Base-by-base conservation (phyloP, 139 green algal species). In the Chlorella sorokiniana region DNA sequence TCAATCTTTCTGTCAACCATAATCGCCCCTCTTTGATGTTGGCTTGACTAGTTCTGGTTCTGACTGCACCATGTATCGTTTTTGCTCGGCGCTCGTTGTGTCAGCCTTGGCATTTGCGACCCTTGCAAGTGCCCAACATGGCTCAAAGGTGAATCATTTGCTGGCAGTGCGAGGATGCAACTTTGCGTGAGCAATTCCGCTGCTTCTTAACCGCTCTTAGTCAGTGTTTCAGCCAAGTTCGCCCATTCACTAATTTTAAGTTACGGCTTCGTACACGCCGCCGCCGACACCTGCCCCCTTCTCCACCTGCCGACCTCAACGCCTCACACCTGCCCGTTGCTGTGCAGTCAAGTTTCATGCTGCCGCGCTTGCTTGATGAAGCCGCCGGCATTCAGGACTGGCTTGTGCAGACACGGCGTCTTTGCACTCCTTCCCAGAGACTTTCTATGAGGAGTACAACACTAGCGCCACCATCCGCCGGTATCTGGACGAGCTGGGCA, bases 391-490 rank as follows among this genome's bases (percentile, higher is more conserved):
- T 82, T 3, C 54, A 85, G 23, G 56, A 86, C 64, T 89, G 85
- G 85, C 33, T 89, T 31, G 59, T 86, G 25, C 22, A 10, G 44
- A 85, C 76, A 40, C 80, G 86, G 41, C 70, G 85, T 1, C 83
- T 23, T 76, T 92, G 10, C 89, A 92, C 71, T 27, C 29, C 23
- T 59, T 67, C 44, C 89, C 89, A 5, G 89, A 92, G 86, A 44
- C 87, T 37, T 84, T 85, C 69, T 94, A 85, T 54, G 69, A 94
- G 25, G 90, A 96, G 78, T 69, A 88, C 42, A 91, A 94, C 29
- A 98, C 95, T 7, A 91, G 83, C 37, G 81, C 82, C 0, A 86
- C 86, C 35, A 90, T 98, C 23, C 74, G 89, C 29, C 14, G 44
- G 0, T 40, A 90, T 9, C 82, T 98, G 22, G 86, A 92, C 18